These are phyloP conservation scores for Salisapilia sapeloensis DNA, from an alignment of 352 stramenopile genomes.

Conservation along the genomic window DNA sequence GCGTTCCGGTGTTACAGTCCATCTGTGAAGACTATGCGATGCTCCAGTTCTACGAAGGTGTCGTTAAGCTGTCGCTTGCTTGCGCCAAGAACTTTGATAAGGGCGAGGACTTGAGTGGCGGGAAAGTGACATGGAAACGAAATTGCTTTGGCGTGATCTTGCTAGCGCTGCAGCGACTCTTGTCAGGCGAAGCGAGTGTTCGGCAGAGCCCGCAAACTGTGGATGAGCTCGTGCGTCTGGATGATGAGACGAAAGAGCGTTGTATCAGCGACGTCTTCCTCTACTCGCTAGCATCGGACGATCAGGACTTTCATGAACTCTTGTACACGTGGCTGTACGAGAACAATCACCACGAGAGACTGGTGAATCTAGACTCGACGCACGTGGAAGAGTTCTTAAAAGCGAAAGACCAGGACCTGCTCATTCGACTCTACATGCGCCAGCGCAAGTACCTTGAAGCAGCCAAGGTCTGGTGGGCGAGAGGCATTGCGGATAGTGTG, in stretches of 20 bases:
- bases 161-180: conserved; percentile 35
- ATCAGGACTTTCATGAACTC: conserved; percentile 55
- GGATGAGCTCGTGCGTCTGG: conserved; percentile 55
- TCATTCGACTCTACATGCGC: conserved; percentile 78
- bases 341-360: conserved; percentile 27
- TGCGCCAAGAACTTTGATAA: conserved; percentile 69
- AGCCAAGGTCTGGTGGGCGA: conserved; percentile 69
- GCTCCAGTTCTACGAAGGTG: conserved; percentile 72
- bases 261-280: conserved; percentile 63
- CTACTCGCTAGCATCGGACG: conserved; percentile 49
- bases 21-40: conserved; percentile 72
- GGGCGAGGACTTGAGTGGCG: conserved; percentile 40
- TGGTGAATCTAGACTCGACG: conserved; percentile 44
- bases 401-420: conserved; percentile 65
- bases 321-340: conserved; percentile 77
- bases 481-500: conserved; percentile 28
- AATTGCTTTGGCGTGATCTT: conserved; percentile 65
- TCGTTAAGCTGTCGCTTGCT: conserved; percentile 64
- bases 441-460: conserved; percentile 72
- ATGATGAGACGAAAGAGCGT: conserved; percentile 45
- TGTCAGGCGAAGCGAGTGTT: conserved; percentile 5
- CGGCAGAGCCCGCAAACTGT: conserved; percentile 38
- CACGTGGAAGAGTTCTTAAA: conserved; percentile 77
- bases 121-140: conserved; percentile 51
- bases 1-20: conserved; percentile 47